A percentile compares a stretch with the other conserved stretches of the same genome.
Evolutionary conservation across 1,139 yeast genomes (phyloP).

Genomic region (Zygotorulaspora mrakii): DNA sequence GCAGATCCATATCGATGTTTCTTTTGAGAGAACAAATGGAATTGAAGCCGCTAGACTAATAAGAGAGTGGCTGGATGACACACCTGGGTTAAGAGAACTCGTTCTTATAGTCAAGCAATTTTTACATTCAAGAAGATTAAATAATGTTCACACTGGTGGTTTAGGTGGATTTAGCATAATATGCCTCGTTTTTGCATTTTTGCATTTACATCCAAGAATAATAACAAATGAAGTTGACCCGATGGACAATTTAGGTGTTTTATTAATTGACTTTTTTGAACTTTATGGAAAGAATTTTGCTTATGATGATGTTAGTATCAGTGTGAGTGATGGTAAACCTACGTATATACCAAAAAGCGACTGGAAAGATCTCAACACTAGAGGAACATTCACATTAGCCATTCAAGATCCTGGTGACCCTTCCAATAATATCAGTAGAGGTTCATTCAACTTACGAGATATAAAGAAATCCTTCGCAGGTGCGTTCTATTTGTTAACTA

Average conservation of each 20-base stretch:
- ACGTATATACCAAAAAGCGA: slow-evolving; percentile 55
- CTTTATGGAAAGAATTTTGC: slow-evolving; percentile 92
- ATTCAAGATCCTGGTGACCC: slow-evolving; percentile 91
- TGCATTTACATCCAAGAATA: slow-evolving; percentile 75
- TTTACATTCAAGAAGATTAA: slow-evolving; percentile 69
- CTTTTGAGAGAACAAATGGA: slow-evolving; percentile 88
- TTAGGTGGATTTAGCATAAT: slow-evolving; percentile 93
- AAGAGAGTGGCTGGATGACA: slow-evolving; percentile 64
- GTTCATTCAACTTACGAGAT: slow-evolving; percentile 77
- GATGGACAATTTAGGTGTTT: slow-evolving; percentile 75
- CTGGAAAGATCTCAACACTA: slow-evolving; percentile 50
- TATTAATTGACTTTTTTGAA: slow-evolving; percentile 89
- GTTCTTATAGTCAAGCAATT: slow-evolving; percentile 86
- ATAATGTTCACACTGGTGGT: slow-evolving; percentile 95
- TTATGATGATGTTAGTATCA: slow-evolving; percentile 71
- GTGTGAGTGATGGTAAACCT: slow-evolving; percentile 51
- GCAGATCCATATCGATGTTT: slow-evolving; percentile 78
- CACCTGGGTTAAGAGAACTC: slow-evolving; percentile 81
- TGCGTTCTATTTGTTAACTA: slow-evolving; percentile 76
- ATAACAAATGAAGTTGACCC: slow-evolving; percentile 65
- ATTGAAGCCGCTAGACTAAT: slow-evolving; percentile 79
- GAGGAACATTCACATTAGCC: slow-evolving; percentile 63
- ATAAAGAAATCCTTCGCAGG: slow-evolving; percentile 87
- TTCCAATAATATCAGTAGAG: slow-evolving; percentile 76
- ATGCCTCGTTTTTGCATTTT: slow-evolving; percentile 78